Base-by-base conservation (phyloP, 176 grass and related monocot genomes). In the Thinopyrum elongatum region DNA sequence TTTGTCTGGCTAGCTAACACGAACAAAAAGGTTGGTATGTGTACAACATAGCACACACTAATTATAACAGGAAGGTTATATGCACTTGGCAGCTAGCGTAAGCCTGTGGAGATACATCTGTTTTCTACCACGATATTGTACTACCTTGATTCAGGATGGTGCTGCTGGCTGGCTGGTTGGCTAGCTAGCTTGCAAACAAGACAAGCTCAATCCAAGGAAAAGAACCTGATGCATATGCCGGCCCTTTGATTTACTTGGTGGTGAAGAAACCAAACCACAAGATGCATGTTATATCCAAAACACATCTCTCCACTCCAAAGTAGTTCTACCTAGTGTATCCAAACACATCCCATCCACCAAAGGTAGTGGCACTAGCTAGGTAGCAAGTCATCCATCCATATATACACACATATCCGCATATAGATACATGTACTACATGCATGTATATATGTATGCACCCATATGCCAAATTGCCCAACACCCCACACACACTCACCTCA, bases 221-320 rank as follows among this genome's bases (percentile, higher is more conserved):
- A 86, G 82, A 64, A 87, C 84, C 87, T 80, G 87, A 61, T 73
- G 70, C 58, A 65, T 82, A 61, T 19, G 21, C 6, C 36, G 34
- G 15, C 36, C 62, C 64, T 78, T 58, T 70, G 61, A 63, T 81
- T 83, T 72, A 75, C 89, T 86, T 86, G 83, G 89, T 89, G 83
- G 67, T 74, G 80, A 80, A 91, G 83, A 94, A 91, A 91, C 80
- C 82, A 86, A 84, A 64, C 69, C 71, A 84, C 81, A 78, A 46
- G 6, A 59, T 11, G 64, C 12, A 78, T 35, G 22, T n/a, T n/a
- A n/a, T 34, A 59, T 11, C 75, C 25, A 78, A 67, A 75, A 67
- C 41, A 8, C 41, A 74, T 47, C 71, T 21, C 28, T 47, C 38
- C 79, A 67, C 19, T 42, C 41, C 41, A 42, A 42, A 42, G 10